Evolutionary conservation across 345 rosid species (phyloP).

Genomic region (Citrus cavaleriei): DNA sequence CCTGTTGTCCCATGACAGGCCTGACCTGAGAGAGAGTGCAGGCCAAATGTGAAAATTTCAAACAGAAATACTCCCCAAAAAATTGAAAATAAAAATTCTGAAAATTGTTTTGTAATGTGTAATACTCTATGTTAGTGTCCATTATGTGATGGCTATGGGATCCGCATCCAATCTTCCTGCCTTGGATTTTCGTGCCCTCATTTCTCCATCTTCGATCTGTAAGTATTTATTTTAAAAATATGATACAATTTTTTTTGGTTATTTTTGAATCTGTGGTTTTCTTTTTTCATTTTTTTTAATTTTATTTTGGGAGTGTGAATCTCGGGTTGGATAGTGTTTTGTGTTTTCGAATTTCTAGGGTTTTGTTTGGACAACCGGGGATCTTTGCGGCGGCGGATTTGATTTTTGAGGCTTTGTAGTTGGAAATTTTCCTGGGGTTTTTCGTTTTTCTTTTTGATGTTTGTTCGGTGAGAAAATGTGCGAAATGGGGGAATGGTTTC

Average conservation of each 20-base stretch:
- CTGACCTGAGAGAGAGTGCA: conserved; percentile 15
- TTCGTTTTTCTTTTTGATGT: neutral
- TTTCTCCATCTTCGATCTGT: conserved; percentile 38
- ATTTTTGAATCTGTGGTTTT: conserved; percentile 4
- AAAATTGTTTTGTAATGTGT: conserved; percentile 1
- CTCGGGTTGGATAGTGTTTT: neutral
- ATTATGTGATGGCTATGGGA: conserved; percentile 21
- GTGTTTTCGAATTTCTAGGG: conserved; percentile 11
- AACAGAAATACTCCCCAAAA: neutral
- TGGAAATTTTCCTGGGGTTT: conserved; percentile 8
- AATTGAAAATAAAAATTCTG: neutral
- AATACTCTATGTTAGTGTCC: neutral
- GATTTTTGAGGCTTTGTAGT: conserved; percentile 4
- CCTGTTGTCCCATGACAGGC: conserved; percentile 8
- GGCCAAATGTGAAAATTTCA: conserved; percentile 12
- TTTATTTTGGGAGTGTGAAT: neutral
- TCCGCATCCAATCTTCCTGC: neutral
- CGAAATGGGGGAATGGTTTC: conserved; percentile 2
- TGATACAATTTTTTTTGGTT: neutral
- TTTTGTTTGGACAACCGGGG: conserved; percentile 10
- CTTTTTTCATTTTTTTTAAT: neutral
- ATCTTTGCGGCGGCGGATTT: conserved; percentile 18
- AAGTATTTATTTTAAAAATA: conserved; percentile 11
- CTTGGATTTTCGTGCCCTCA: neutral
- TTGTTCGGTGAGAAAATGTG: conserved; percentile 14